These are phyloP conservation scores for Lactarius vividus DNA, from an alignment of 768 basidiomycete genomes.

Conservation along the genomic window DNA sequence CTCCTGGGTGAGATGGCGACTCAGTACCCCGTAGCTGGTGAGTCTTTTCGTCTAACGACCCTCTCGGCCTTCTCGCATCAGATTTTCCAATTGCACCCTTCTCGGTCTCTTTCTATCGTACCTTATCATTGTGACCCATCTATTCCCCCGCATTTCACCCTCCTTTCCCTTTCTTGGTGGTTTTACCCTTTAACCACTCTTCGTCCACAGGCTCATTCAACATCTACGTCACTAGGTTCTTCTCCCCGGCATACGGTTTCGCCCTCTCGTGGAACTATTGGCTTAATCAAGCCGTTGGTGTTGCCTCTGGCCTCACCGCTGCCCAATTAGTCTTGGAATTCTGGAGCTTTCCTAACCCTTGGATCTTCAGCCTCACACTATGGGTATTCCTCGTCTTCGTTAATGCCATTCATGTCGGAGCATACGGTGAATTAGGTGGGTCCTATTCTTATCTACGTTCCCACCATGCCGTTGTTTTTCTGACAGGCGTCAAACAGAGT, in stretches of 20 bases:
- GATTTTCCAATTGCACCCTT: no score
- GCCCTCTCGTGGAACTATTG: slow-evolving; percentile 89
- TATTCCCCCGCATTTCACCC: not conserved
- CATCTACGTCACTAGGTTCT: slow-evolving; percentile 79
- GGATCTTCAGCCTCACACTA: slow-evolving; percentile 71
- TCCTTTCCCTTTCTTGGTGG: not conserved
- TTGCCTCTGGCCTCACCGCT: slow-evolving; percentile 83
- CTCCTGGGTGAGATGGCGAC: slow-evolving; percentile 86
- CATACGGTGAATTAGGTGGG: slow-evolving; percentile 82
- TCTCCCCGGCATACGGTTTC: slow-evolving; percentile 86
- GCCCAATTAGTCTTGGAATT: slow-evolving; percentile 78
- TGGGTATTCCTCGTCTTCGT: slow-evolving; percentile 73
- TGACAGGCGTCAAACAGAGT: slow-evolving; percentile 48
- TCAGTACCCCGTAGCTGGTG: slow-evolving; percentile 75
- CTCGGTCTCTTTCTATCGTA: no score
- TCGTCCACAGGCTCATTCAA: slow-evolving; percentile 70
- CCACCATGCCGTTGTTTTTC: not conserved
- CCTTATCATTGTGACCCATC: not conserved
- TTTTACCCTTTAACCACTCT: slow-evolving; percentile 2
- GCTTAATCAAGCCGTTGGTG: slow-evolving; percentile 85
- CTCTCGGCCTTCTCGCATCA: not conserved
- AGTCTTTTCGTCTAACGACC: slow-evolving; percentile 13
- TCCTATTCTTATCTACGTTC: slow-evolving; percentile 13
- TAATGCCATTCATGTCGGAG: slow-evolving; percentile 67
- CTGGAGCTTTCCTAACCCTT: slow-evolving; percentile 64